Evolutionary conservation across 768 basidiomycete genomes (phyloP), one percentile per base, ranked within the genome.

Genomic region (Hypholoma fasciculare): DNA sequence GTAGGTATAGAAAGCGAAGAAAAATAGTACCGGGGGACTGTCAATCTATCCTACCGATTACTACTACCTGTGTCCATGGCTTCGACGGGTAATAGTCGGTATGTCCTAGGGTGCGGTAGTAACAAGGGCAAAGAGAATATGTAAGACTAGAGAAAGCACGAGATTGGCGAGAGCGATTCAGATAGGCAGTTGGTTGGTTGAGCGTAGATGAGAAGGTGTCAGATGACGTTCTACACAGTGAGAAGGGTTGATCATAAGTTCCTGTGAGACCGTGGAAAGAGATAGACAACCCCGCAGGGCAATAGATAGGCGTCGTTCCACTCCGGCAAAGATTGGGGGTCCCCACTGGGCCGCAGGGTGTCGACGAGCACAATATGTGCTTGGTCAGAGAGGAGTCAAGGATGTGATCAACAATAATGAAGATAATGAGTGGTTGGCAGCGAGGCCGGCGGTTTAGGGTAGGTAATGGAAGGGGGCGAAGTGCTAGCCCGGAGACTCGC

Each of bases 401-500:
- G 36, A 27, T 3, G 19, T n/a, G 52, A 53, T 42, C 52, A 53
- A 53, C 52, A 43, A 53, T 53, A 43, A 53, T 53, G 52, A 53
- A 34, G 30, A 34, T 34, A 40, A 44, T 42, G 34, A 34, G 36
- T 54, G 54, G 52, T 57, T 52, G 65, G 65, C 65, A 66, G 65
- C 65, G 54, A 56, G 60, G 63, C 62, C 63, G 48, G 49, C 54
- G 50, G 54, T 19, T 46, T 37, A 52, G 43, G 37, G 13, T 34
- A 42, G 51, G 48, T 47, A 4, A 52, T 12, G 59, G 49, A 38
- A 36, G 56, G 52, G 60, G 56, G 57, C 57, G 63, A 47, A 49
- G 30, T 61, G 62, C 64, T 59, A 69, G 54, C 67, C 68, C 13
- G 68, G 68, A 7, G 61, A 52, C 34, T 67, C 63, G 20, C 62